Percentiles rank a stretch among this genome's conserved stretches.
phyloP scores from a whole-genome alignment of 202 grass and related monocot species.

The Zoysia matrella region DNA sequence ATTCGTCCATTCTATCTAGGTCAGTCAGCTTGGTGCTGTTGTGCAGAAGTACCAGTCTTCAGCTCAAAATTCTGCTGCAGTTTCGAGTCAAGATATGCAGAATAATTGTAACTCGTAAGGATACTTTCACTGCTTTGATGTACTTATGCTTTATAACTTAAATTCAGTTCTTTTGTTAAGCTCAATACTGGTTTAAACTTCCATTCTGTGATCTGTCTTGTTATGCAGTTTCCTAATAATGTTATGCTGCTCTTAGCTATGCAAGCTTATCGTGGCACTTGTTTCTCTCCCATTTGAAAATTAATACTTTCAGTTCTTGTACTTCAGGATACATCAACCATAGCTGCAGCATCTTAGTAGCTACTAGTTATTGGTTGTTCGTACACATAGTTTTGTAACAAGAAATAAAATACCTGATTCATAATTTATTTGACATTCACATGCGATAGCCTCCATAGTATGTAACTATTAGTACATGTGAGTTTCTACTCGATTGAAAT shows the following conservation, averaged over 20 bases:
- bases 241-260: background rate
- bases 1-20: conserved; percentile 55
- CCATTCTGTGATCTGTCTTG: background rate
- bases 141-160: conserved; percentile 11
- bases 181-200: background rate
- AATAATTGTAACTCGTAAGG: no score
- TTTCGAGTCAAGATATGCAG: no score
- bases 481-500: background rate
- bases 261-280: background rate
- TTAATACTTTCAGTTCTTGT: no score
- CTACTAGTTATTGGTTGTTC: no score
- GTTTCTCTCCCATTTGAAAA: no score
- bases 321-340: no score
- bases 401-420: background rate
- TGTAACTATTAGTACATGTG: background rate
- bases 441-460: background rate
- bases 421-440: background rate
- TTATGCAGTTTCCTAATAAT: background rate
- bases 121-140: conserved; percentile 25
- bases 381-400: no score
- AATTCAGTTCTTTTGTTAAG: conserved; percentile 21
- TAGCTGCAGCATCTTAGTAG: no score
- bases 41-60: no score
- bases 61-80: no score
- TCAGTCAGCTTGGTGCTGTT: conserved; percentile 30